Conservation (phyloP, 441 rosid species). For the Arabidopsis lyrata region DNA sequence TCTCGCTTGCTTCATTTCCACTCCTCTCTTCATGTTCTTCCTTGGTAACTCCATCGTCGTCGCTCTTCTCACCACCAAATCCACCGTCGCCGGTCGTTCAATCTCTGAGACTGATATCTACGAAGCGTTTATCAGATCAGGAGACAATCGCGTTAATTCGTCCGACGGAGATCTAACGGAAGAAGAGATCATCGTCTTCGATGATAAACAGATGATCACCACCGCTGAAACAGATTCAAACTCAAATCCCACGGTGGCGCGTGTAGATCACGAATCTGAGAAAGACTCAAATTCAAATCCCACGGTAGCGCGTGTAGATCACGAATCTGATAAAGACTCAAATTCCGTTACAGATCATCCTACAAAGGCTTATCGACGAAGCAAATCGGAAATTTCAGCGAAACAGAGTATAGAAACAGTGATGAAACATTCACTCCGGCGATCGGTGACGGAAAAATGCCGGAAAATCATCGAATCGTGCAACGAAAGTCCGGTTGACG, state of each 20-base stretch:
- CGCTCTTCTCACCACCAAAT: constrained; percentile 59
- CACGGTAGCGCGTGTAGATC: constrained; percentile 36
- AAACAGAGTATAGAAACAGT: constrained; percentile 10
- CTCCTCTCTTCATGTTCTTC: constrained; percentile 64
- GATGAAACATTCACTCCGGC: constrained; percentile 46
- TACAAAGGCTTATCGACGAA: constrained; percentile 49
- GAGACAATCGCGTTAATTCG: constrained; percentile 38
- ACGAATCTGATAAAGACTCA: constrained; percentile 13
- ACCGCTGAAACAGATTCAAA: constrained; percentile 9
- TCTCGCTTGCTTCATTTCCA: constrained; percentile 49
- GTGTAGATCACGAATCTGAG: constrained; percentile 23
- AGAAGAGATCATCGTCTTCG: constrained; percentile 44
- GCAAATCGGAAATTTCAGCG: constrained; percentile 49
- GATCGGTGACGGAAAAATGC: constrained; percentile 59
- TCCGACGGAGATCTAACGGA: constrained; percentile 43
- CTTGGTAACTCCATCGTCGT: constrained; percentile 61
- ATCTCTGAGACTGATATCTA: constrained; percentile 39
- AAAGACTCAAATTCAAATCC: constrained; percentile 10
- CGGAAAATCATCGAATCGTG: constrained; percentile 17
- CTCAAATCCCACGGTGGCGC: constrained; percentile 30
- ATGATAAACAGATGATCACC: constrained; percentile 33
- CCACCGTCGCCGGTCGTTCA: constrained; percentile 36
- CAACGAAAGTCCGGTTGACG: not conserved
- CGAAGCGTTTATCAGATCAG: constrained; percentile 47
- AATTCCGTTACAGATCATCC: constrained; percentile 17